Evolutionary conservation across 768 basidiomycete species (phyloP), one percentile per base, ranked within the genome.

Genomic region (Cubamyces sp.): DNA sequence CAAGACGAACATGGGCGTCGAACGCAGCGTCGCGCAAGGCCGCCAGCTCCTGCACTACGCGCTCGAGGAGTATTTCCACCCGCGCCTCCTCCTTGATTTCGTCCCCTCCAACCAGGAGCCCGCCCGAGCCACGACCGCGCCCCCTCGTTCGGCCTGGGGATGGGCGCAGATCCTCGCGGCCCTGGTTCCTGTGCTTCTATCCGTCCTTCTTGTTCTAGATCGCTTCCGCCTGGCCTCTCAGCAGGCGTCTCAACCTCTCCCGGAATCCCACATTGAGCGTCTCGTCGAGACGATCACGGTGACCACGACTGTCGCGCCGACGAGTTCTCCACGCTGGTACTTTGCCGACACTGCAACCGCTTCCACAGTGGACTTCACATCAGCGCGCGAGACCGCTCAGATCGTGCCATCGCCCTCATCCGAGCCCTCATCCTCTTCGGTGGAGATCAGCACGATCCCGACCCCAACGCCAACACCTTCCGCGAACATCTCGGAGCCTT

Each of bases 1-100:
- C 21, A 75, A 73, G 11, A 85, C 88, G 14, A 91, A 88, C 70
- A 75, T 90, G 59, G 73, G 76, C 39, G 80, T 88, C 67, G 81
- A 84, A 59, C 78, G 80, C 62, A 67, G 73, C 28, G 61, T 71
- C 25, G 54, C 72, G 19, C 73, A 75, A n/a, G 79, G 82, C 42
- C 74, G 76, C 61, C 79, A 76, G 65, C 73, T 91, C 9, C 73
- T 86, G 41, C 85, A 85, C 59, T 86, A 82, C 68, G 83, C 81
- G 16, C 70, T 84, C 67, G 80, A 81, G 56, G 83, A 79, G 64
- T 84, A 81, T 67, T 88, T 87, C 71, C 79, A 82, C 67, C 87
- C 89, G 3, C 77, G 76, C 23, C 70, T 90, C 30, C 14, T 55
- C 41, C 8, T 66, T 39, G 57, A 56, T 3, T 74, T 74, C 70